Percentiles rank a stretch among this genome's conserved stretches.
Conservation (phyloP, 2,329 filamentous ascomycete species). For the Botrytis sinoallii region DNA sequence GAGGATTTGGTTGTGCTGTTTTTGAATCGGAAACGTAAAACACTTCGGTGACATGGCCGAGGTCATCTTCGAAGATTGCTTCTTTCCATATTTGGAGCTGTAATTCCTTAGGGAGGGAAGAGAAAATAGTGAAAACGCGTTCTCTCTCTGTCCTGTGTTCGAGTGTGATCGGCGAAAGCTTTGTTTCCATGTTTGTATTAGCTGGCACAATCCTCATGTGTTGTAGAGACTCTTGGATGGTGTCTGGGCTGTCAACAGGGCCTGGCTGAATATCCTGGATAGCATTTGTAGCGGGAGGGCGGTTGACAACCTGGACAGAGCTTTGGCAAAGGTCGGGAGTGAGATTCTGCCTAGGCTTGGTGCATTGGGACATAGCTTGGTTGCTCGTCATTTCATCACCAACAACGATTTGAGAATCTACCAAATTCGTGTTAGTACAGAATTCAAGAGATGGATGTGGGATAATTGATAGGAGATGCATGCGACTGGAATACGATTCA, state of each 20-base stretch:
- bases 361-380: not conserved
- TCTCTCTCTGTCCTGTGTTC: not conserved
- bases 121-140: not conserved
- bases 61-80: not conserved
- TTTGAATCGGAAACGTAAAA: not conserved
- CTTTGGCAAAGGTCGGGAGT: not conserved
- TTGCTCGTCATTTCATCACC: not conserved
- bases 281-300: not conserved
- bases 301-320: not conserved
- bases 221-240: not conserved
- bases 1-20: not conserved
- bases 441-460: not conserved
- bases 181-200: not conserved
- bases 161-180: not conserved
- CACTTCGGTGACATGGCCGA: not conserved
- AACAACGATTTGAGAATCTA: not conserved
- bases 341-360: not conserved
- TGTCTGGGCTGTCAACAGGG: not conserved
- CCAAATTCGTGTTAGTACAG: not conserved
- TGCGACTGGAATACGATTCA: not conserved
- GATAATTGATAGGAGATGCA: not conserved
- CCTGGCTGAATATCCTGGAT: not conserved
- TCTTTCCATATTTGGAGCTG: constrained; percentile 4
- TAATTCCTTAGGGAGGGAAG: not conserved
- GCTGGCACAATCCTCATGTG: not conserved